These are phyloP conservation scores for Didymella sp. DNA, from an alignment of 2,329 filamentous ascomycete genomes.

Conservation along the genomic window DNA sequence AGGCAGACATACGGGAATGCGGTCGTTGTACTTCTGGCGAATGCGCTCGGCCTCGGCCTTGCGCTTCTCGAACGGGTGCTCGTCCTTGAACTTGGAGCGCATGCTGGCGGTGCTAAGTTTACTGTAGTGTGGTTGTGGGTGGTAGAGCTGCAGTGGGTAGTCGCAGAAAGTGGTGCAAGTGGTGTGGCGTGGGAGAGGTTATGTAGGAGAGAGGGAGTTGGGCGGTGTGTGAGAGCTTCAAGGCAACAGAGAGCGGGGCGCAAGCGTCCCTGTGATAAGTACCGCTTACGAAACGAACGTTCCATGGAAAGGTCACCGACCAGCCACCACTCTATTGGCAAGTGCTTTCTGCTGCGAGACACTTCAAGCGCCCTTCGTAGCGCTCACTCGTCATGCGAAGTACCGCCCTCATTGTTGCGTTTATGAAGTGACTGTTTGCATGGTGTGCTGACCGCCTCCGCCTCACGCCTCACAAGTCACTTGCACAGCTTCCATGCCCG, in stretches of 20 bases:
- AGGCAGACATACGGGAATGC: constrained; percentile 82
- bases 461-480: constrained; percentile 35
- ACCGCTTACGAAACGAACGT: constrained; percentile 20
- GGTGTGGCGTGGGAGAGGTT: constrained; percentile 34
- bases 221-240: constrained; percentile 37
- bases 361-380: constrained; percentile 13
- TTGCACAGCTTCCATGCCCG: constrained; percentile 40
- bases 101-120: constrained; percentile 59
- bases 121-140: constrained; percentile 23
- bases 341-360: constrained; percentile 23
- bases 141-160: constrained; percentile 12
- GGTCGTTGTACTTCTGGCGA: constrained; percentile 97
- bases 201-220: constrained; percentile 33
- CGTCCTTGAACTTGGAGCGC: constrained; percentile 99
- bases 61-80: constrained; percentile 99
- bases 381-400: constrained; percentile 23
- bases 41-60: constrained; percentile 99
- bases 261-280: constrained; percentile 26
- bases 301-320: constrained; percentile 18
- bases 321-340: constrained; percentile 22
- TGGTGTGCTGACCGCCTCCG: constrained; percentile 41
- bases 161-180: constrained; percentile 17
- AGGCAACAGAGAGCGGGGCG: constrained; percentile 42
- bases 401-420: constrained; percentile 27
- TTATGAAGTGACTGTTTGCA: constrained; percentile 35